Evolutionary conservation across 768 basidiomycete genomes (phyloP).

Genomic region (Boletus rubescentipes): DNA sequence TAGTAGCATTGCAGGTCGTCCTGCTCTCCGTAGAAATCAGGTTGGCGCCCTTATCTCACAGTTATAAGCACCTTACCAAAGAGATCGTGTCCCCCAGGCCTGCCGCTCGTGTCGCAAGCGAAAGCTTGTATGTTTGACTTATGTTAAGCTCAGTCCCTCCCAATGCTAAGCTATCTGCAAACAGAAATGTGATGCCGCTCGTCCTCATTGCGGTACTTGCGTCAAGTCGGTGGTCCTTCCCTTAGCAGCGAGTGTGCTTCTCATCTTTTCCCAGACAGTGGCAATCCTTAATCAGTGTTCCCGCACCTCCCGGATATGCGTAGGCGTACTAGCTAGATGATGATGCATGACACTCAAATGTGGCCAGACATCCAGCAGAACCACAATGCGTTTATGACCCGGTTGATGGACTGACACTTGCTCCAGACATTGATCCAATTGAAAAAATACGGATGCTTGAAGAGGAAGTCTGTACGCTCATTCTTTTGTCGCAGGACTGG

Average conservation of each 20-base stretch:
- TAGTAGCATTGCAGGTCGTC: conserved; percentile 41
- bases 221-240: conserved; percentile 64
- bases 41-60: conserved; percentile 33
- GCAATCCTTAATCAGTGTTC: conserved; percentile 79
- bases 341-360: conserved; percentile 5
- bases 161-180: conserved; percentile 9
- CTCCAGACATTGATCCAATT: conserved; percentile 74
- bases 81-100: conserved; percentile 44
- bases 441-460: conserved; percentile 78
- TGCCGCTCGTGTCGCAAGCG: conserved; percentile 81
- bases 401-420: conserved; percentile 75
- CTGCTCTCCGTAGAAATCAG: conserved; percentile 79
- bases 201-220: conserved; percentile 84
- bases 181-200: conserved; percentile 86
- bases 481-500: not conserved
- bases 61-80: conserved; percentile 9
- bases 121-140: conserved; percentile 62
- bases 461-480: conserved; percentile 65
- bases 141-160: not conserved
- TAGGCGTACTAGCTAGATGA: conserved; percentile 36
- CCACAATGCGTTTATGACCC: conserved; percentile 87
- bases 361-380: conserved; percentile 72
- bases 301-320: conserved; percentile 84
- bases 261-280: conserved; percentile 56
- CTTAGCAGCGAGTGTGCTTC: not conserved